Percentiles rank a stretch among this genome's conserved stretches.
phyloP scores from a whole-genome alignment of 441 rosid species.

The Croton setiger region DNA sequence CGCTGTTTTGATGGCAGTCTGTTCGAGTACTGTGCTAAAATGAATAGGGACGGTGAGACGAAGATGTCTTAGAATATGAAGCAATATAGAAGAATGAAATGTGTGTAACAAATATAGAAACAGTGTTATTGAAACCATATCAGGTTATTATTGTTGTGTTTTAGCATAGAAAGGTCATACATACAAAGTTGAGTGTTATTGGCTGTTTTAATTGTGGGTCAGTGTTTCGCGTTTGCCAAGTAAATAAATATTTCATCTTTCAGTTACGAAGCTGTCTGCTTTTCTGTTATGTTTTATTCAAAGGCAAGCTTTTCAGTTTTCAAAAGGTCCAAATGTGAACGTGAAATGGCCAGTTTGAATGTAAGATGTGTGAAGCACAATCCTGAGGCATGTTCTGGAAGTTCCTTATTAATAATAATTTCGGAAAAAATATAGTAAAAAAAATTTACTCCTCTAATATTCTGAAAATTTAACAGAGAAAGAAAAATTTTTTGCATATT shows the following conservation, averaged over 20 bases:
- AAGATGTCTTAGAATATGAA: constrained; percentile 16
- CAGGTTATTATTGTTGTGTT: not conserved
- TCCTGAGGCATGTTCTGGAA: constrained; percentile 4
- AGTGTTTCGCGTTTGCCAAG: not conserved
- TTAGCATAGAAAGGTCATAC: not conserved
- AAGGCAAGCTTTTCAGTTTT: not conserved
- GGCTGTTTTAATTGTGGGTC: not conserved
- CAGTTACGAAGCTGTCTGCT: not conserved
- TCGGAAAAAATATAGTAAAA: no score
- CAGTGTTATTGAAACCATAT: not conserved
- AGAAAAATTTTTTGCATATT: no score
- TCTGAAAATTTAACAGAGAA: no score
- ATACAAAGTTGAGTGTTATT: not conserved
- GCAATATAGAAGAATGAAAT: not conserved
- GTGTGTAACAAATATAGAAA: not conserved
- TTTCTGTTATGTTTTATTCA: not conserved
- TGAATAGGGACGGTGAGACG: constrained; percentile 30
- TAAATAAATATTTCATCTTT: not conserved
- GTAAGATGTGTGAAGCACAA: not conserved
- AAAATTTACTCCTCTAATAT: no score
- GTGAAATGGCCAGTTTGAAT: no score
- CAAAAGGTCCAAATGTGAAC: not conserved
- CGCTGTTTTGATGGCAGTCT: constrained; percentile 73
- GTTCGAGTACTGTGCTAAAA: constrained; percentile 56
- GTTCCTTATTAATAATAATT: no score